These are phyloP conservation scores for Albophoma yamanashiensis DNA, from an alignment of 2,329 filamentous ascomycete genomes.

Conservation along the genomic window DNA sequence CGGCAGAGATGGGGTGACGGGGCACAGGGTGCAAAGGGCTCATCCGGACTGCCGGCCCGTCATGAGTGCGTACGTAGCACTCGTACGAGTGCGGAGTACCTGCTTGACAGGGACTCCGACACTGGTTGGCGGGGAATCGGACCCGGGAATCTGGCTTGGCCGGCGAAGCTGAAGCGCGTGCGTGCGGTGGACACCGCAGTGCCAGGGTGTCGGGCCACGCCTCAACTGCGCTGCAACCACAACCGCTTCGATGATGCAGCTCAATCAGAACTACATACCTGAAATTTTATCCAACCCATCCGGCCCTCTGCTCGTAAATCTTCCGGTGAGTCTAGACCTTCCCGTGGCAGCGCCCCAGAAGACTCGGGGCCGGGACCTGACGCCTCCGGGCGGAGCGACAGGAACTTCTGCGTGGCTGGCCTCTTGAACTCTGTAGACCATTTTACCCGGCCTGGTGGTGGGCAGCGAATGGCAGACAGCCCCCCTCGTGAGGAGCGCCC, in stretches of 20 bases:
- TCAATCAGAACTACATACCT: neutral
- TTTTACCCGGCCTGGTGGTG: neutral
- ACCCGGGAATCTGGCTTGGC: neutral
- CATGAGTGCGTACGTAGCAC: too few relatives aligned
- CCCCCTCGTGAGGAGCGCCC: neutral
- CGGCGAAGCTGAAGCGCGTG: neutral
- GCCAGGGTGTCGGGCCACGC: neutral
- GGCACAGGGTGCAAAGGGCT: neutral
- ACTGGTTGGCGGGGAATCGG: neutral
- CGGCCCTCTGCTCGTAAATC: too few relatives aligned
- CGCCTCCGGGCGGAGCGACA: neutral
- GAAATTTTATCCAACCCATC: too few relatives aligned
- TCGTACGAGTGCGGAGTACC: too few relatives aligned
- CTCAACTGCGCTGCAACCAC: neutral
- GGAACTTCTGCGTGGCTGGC: neutral
- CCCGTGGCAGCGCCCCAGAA: neutral
- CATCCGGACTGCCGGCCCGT: too few relatives aligned
- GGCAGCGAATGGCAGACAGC: neutral
- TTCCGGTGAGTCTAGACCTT: neutral
- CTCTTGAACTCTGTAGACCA: neutral
- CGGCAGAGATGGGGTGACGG: neutral
- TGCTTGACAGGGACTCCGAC: neutral
- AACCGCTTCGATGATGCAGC: neutral
- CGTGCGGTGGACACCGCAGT: neutral
- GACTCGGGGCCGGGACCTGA: neutral